These are phyloP conservation scores for Coniosporium apollinis DNA, from an alignment of 495 filamentous ascomycete species.

Conservation along the genomic window DNA sequence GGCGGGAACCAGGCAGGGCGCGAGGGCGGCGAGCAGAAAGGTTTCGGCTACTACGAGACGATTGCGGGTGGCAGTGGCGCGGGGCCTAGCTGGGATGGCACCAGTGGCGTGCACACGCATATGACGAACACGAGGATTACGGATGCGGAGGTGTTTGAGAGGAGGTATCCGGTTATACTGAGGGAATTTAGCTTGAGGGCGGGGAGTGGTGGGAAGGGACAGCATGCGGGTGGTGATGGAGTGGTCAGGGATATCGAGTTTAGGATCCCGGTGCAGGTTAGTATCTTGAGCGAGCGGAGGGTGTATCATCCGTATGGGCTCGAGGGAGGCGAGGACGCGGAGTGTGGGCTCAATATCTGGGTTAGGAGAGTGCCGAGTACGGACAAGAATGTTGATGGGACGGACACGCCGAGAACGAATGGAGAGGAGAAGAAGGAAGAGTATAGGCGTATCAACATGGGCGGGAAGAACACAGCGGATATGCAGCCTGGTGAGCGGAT, in stretches of 20 bases:
- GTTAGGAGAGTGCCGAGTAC: conserved; percentile 39
- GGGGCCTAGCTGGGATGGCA: conserved; percentile 73
- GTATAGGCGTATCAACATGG: conserved; percentile 62
- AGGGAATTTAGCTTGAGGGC: conserved; percentile 62
- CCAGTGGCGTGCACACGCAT: conserved; percentile 80
- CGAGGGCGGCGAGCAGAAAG: conserved; percentile 39
- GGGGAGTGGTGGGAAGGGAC: conserved; percentile 54
- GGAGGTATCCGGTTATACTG: conserved; percentile 77
- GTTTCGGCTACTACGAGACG: conserved; percentile 97
- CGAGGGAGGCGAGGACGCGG: conserved; percentile 66
- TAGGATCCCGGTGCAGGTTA: conserved; percentile 70
- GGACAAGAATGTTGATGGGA: conserved; percentile 1
- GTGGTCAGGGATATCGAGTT: conserved; percentile 93
- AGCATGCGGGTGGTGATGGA: conserved; percentile 72
- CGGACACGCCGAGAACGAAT: conserved; percentile 3
- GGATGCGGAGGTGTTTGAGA: conserved; percentile 88
- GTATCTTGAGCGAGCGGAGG: conserved; percentile 73
- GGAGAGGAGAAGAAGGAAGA: conserved; percentile 26
- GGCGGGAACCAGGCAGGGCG: conserved; percentile 43
- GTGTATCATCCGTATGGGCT: conserved; percentile 83
- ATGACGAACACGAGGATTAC: conserved; percentile 99
- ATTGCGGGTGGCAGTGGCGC: conserved; percentile 89
- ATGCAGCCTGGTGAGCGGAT: conserved; percentile 81
- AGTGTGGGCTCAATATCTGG: conserved; percentile 77
- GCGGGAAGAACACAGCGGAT: conserved; percentile 82